Percentiles rank a stretch among this genome's conserved stretches.
Evolutionary conservation across 2,329 filamentous ascomycete species (phyloP).

Genomic region (Trichoderma sp.): DNA sequence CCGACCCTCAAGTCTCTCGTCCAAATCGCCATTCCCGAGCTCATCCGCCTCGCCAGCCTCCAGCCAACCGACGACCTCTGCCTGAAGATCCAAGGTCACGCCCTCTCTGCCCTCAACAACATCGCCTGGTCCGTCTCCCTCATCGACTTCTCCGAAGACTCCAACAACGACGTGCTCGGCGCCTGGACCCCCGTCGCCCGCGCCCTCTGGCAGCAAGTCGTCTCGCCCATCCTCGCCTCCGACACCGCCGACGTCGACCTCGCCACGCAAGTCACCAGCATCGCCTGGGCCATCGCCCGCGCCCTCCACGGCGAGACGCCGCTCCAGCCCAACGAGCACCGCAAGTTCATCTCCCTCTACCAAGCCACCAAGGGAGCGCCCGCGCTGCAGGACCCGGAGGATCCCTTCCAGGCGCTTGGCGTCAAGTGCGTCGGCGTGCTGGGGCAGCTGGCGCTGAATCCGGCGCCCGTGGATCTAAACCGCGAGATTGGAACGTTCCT

Average conservation of each 20-base stretch:
- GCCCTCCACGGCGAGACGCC: slow-evolving; percentile 50
- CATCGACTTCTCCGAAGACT: slow-evolving; percentile 58
- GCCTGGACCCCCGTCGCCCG: slow-evolving; percentile 58
- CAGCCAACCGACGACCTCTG: slow-evolving; percentile 45
- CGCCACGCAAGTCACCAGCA: slow-evolving; percentile 63
- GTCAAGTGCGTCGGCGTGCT: slow-evolving; percentile 69
- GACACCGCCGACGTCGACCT: slow-evolving; percentile 64
- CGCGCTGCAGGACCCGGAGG: slow-evolving; percentile 39
- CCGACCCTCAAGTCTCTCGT: slow-evolving; percentile 53
- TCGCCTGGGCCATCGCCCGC: slow-evolving; percentile 66
- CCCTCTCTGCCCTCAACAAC: slow-evolving; percentile 65
- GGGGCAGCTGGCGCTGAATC: slow-evolving; percentile 61
- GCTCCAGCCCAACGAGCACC: slow-evolving; percentile 56
- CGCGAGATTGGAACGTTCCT: slow-evolving; percentile 66
- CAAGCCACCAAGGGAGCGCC: slow-evolving; percentile 53
- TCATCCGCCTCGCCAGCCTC: slow-evolving; percentile 50
- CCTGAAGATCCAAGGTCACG: slow-evolving; percentile 52
- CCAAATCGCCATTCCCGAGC: slow-evolving; percentile 42
- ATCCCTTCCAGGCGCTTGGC: slow-evolving; percentile 63
- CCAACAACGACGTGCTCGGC: slow-evolving; percentile 53
- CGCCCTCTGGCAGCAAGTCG: slow-evolving; percentile 58
- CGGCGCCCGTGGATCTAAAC: slow-evolving; percentile 56
- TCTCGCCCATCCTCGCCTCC: slow-evolving; percentile 59
- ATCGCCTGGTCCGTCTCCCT: slow-evolving; percentile 67
- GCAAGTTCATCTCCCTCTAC: slow-evolving; percentile 66